Conservation (phyloP, 192 early-diverging fungal species). For the Haplosporangium gracile region DNA sequence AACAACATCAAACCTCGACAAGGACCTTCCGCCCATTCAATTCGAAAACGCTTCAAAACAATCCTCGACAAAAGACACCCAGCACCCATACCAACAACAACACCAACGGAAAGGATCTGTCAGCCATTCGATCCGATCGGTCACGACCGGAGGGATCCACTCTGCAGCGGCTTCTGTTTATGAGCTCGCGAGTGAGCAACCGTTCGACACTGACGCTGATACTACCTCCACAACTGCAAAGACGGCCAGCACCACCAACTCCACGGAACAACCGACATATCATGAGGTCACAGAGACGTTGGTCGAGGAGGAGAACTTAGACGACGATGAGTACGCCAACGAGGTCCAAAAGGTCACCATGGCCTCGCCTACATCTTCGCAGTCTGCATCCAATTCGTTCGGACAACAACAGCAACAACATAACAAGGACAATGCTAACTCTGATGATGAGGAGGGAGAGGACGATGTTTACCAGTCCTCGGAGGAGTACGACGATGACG, state of each 20-base stretch:
- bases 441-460: slow-evolving; percentile 17
- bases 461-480: slow-evolving; percentile 53
- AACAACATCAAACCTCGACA: slow-evolving; percentile 19
- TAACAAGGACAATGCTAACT: not conserved
- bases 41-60: not conserved
- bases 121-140: slow-evolving; percentile 29
- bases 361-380: not conserved
- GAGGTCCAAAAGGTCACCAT: slow-evolving; percentile 21
- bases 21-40: slow-evolving; percentile 32
- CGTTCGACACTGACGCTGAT: slow-evolving; percentile 12
- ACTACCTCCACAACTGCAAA: not conserved
- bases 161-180: slow-evolving; percentile 47
- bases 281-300: slow-evolving; percentile 41
- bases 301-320: slow-evolving; percentile 37
- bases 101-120: slow-evolving; percentile 23
- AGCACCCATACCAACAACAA: not conserved
- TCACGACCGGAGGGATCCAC: slow-evolving; percentile 10
- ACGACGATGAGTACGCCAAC: slow-evolving; percentile 30
- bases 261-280: not conserved
- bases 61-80: not conserved
- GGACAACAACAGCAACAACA: not conserved
- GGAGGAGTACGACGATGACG: slow-evolving; percentile 40
- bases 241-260: not conserved
- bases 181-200: slow-evolving; percentile 35
- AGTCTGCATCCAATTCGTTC: too few relatives aligned